Evolutionary conservation across 345 rosid genomes (phyloP).

Genomic region (Alliaria petiolata): DNA sequence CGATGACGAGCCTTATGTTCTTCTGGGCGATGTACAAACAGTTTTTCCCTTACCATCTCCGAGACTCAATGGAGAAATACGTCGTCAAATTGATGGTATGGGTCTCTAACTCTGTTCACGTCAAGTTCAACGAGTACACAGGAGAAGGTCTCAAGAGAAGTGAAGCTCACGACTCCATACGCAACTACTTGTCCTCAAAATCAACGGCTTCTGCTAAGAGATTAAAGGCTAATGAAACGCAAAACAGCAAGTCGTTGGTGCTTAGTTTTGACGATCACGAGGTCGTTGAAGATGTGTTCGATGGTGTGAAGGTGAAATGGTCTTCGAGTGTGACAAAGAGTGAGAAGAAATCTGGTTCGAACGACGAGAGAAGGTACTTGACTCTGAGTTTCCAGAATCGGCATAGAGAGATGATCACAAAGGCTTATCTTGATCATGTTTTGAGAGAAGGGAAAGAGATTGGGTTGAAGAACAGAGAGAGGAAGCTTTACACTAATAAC

Average conservation of each 20-base stretch:
- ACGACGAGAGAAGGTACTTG: slow-evolving; percentile 28
- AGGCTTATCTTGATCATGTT: slow-evolving; percentile 34
- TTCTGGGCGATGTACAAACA: slow-evolving; percentile 42
- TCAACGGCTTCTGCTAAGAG: background rate
- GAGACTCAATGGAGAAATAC: slow-evolving; percentile 4
- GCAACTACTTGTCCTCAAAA: slow-evolving; percentile 6
- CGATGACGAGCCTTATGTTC: slow-evolving; percentile 37
- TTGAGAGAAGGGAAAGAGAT: slow-evolving; percentile 40
- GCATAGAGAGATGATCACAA: slow-evolving; percentile 28
- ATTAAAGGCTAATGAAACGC: slow-evolving; percentile 4
- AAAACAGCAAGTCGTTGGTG: slow-evolving; percentile 10
- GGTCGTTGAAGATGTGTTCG: slow-evolving; percentile 3
- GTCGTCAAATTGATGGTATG: slow-evolving; percentile 35
- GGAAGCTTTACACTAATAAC: slow-evolving; percentile 43
- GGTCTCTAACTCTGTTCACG: slow-evolving; percentile 12
- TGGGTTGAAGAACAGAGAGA: slow-evolving; percentile 31
- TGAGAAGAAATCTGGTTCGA: background rate
- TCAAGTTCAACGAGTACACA: slow-evolving; percentile 45
- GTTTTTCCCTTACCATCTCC: slow-evolving; percentile 42
- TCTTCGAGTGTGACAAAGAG: background rate
- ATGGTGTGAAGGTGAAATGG: slow-evolving; percentile 11
- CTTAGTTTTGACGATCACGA: slow-evolving; percentile 15
- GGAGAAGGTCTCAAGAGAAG: slow-evolving; percentile 39
- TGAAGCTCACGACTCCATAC: slow-evolving; percentile 31
- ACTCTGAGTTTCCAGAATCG: slow-evolving; percentile 38